Evolutionary conservation across 2,329 filamentous ascomycete species (phyloP).

Genomic region (Emydomyces testavorans): DNA sequence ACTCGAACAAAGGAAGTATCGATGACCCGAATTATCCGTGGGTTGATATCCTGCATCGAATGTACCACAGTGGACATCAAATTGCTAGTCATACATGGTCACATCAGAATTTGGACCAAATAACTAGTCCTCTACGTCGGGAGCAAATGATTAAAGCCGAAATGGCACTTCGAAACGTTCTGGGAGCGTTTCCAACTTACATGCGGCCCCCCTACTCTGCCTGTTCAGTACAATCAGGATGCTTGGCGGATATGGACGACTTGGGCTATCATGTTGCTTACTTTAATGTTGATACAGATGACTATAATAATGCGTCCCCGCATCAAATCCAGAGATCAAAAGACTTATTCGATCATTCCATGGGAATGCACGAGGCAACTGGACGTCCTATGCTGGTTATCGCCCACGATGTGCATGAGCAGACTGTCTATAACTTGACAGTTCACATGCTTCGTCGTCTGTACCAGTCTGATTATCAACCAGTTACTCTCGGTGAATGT

Average conservation of each 20-base stretch:
- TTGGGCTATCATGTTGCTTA: slow-evolving; percentile 42
- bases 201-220: slow-evolving; percentile 43
- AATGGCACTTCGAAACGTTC: slow-evolving; percentile 37
- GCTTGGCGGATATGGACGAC: slow-evolving; percentile 33
- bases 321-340: slow-evolving; percentile 31
- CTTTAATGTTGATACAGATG: slow-evolving; percentile 39
- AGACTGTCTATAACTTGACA: slow-evolving; percentile 35
- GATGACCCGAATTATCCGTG: slow-evolving; percentile 33
- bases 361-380: slow-evolving; percentile 20
- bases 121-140: slow-evolving; percentile 29
- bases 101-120: slow-evolving; percentile 37
- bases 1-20: slow-evolving; percentile 37
- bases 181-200: slow-evolving; percentile 42
- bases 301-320: slow-evolving; percentile 34
- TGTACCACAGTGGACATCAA: slow-evolving; percentile 39
- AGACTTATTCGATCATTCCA: slow-evolving; percentile 29
- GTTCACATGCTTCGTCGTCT: slow-evolving; percentile 30
- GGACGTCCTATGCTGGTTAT: slow-evolving; percentile 33
- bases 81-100: slow-evolving; percentile 44
- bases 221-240: slow-evolving; percentile 29
- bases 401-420: slow-evolving; percentile 34
- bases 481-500: slow-evolving; percentile 37
- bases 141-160: slow-evolving; percentile 40
- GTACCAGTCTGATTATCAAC: slow-evolving; percentile 24
- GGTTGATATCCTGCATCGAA: slow-evolving; percentile 32